Conservation (phyloP, 176 grass and related monocot genomes). For the Pontederia paniculata region DNA sequence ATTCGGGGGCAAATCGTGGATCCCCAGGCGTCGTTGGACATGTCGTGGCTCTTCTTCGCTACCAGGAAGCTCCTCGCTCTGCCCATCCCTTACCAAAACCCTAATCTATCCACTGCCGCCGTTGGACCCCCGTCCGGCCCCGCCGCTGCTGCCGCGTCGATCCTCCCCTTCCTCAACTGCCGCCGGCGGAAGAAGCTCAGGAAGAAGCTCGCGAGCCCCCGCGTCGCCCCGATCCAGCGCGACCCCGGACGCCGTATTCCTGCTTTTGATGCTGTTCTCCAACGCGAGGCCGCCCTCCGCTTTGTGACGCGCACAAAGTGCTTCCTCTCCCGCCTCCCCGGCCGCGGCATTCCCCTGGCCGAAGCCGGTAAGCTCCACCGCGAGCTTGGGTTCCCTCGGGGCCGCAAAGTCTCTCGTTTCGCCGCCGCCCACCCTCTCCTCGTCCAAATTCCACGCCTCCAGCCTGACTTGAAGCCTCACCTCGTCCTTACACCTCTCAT, state of each 20-base stretch:
- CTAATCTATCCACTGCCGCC: not conserved
- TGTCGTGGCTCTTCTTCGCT: slow-evolving; percentile 33
- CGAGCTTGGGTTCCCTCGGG: slow-evolving; percentile 65
- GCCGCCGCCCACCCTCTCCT: slow-evolving; percentile 48
- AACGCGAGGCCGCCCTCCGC: slow-evolving; percentile 49
- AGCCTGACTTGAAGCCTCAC: slow-evolving; percentile 32
- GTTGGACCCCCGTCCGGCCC: slow-evolving; percentile 6
- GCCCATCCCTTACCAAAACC: not conserved
- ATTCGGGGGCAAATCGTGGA: too few species aligned
- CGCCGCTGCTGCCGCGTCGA: slow-evolving; percentile 23
- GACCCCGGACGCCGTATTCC: slow-evolving; percentile 31
- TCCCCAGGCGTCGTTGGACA: too few species aligned
- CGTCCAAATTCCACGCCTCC: slow-evolving; percentile 37
- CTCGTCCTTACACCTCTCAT: slow-evolving; percentile 63
- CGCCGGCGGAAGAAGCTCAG: slow-evolving; percentile 60
- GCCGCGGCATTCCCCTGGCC: slow-evolving; percentile 47
- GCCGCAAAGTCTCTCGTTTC: slow-evolving; percentile 43
- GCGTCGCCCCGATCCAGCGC: slow-evolving; percentile 57
- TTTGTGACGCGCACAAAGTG: slow-evolving; percentile 50
- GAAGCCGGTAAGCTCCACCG: slow-evolving; percentile 50
- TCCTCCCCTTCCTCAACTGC: slow-evolving; percentile 60
- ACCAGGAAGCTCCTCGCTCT: slow-evolving; percentile 21
- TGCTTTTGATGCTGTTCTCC: slow-evolving; percentile 39
- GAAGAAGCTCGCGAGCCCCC: slow-evolving; percentile 56
- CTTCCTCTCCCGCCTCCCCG: slow-evolving; percentile 44